phyloP scores from a whole-genome alignment of 352 stramenopile species.

The Phytophthora nicotianae region DNA sequence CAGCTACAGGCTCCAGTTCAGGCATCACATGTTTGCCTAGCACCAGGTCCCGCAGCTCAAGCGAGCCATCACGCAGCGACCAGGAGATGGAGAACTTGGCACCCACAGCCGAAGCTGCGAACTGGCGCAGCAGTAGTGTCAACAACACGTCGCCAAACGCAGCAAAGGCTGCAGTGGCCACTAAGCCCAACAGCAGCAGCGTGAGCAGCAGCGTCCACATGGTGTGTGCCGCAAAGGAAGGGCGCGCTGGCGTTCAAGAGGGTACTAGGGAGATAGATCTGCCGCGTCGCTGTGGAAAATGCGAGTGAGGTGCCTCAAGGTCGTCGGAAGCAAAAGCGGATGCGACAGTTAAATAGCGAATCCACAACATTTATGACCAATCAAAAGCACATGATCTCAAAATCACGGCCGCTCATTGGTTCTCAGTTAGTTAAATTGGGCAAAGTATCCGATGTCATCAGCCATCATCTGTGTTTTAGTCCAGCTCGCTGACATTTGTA shows the following conservation, averaged over 20 bases:
- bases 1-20: conserved; percentile 59
- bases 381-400: conserved; percentile 10
- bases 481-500: conserved; percentile 47
- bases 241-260: conserved; percentile 1
- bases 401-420: neutral
- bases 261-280: conserved; percentile 1
- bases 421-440: neutral
- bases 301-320: conserved; percentile 21
- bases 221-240: conserved; percentile 3
- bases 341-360: too few relatives aligned
- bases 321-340: conserved; percentile 3
- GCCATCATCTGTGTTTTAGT: conserved; percentile 39
- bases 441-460: conserved; percentile 4
- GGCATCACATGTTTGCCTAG: conserved; percentile 50
- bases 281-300: neutral
- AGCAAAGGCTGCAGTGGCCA: conserved; percentile 38
- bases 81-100: conserved; percentile 62
- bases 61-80: conserved; percentile 61
- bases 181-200: conserved; percentile 39
- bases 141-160: conserved; percentile 64
- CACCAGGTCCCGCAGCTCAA: conserved; percentile 67
- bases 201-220: conserved; percentile 49
- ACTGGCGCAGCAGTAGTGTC: conserved; percentile 56
- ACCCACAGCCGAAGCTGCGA: conserved; percentile 50
- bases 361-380: conserved; percentile 27